Evolutionary conservation across 2,329 filamentous ascomycete genomes (phyloP).

Genomic region (Malbranchea cinnamomea): DNA sequence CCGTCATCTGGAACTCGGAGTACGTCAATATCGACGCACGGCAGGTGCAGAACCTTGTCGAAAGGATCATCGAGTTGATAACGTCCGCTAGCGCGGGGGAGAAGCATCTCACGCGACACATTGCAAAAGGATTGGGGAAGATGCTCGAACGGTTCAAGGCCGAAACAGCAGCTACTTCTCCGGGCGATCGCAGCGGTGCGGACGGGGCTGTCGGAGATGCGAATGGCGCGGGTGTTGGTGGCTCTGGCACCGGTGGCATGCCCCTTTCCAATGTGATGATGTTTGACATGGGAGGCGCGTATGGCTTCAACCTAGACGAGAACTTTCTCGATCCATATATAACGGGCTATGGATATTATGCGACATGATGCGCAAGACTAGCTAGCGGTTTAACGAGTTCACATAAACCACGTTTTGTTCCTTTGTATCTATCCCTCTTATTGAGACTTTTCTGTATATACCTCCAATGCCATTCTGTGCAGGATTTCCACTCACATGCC

Average conservation of each 20-base stretch:
- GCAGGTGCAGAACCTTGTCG: constrained; percentile 24
- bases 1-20: constrained; percentile 29
- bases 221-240: background rate
- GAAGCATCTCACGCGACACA: constrained; percentile 26
- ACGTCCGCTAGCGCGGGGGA: constrained; percentile 28
- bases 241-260: too few relatives aligned
- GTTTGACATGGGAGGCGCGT: constrained; percentile 30
- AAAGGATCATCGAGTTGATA: constrained; percentile 26
- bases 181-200: background rate
- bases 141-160: constrained; percentile 28
- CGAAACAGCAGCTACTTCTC: constrained; percentile 1
- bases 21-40: constrained; percentile 26
- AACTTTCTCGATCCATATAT: constrained; percentile 28
- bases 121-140: constrained; percentile 26
- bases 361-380: too few relatives aligned
- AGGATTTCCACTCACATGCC: too few relatives aligned
- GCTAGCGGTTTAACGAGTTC: too few relatives aligned
- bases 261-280: constrained; percentile 23
- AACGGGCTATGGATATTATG: constrained; percentile 21
- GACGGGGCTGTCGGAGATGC: constrained; percentile 1
- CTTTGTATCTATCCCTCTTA: too few relatives aligned
- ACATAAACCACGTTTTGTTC: too few relatives aligned
- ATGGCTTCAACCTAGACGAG: constrained; percentile 28
- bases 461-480: too few relatives aligned
- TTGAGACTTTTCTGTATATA: too few relatives aligned